These are phyloP conservation scores for Ustanciosporium gigantosporum DNA, from an alignment of 1,284 basidiomycete species.

Conservation along the genomic window DNA sequence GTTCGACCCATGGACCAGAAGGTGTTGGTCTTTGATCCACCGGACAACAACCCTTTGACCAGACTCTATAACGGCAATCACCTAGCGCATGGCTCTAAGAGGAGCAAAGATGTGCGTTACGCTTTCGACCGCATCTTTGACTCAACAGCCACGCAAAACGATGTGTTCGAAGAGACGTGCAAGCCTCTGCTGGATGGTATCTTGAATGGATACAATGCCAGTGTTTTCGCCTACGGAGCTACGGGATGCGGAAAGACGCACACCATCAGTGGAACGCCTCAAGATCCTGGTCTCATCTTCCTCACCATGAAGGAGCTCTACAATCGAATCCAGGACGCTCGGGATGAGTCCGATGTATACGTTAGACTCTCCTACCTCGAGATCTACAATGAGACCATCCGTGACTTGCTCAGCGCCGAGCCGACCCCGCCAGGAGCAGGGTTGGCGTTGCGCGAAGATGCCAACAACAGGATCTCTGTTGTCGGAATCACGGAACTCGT, in stretches of 20 bases:
- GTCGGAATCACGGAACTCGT: constrained; percentile 60
- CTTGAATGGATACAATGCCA: constrained; percentile 59
- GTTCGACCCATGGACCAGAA: constrained; percentile 57
- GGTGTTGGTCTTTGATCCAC: constrained; percentile 60
- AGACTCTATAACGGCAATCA: constrained; percentile 30
- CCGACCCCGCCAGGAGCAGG: constrained; percentile 57
- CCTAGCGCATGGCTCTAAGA: constrained; percentile 23
- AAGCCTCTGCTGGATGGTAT: constrained; percentile 56
- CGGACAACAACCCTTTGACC: constrained; percentile 48
- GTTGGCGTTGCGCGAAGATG: constrained; percentile 55
- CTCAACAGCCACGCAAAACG: constrained; percentile 44
- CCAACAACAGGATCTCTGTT: constrained; percentile 57
- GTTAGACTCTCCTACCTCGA: constrained; percentile 59
- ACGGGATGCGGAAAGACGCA: constrained; percentile 61
- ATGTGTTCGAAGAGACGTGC: constrained; percentile 55
- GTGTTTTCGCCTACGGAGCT: constrained; percentile 60
- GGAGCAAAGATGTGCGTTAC: constrained; percentile 54
- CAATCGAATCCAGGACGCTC: constrained; percentile 49
- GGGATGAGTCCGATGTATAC: constrained; percentile 51
- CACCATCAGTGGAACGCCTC: constrained; percentile 56
- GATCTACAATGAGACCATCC: constrained; percentile 61
- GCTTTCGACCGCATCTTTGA: constrained; percentile 60
- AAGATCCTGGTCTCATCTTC: constrained; percentile 60
- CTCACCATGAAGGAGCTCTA: constrained; percentile 60
- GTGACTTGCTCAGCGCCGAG: constrained; percentile 53